These are phyloP conservation scores for Lachnellula cervina DNA, from an alignment of 2,329 filamentous ascomycete species.

Conservation along the genomic window DNA sequence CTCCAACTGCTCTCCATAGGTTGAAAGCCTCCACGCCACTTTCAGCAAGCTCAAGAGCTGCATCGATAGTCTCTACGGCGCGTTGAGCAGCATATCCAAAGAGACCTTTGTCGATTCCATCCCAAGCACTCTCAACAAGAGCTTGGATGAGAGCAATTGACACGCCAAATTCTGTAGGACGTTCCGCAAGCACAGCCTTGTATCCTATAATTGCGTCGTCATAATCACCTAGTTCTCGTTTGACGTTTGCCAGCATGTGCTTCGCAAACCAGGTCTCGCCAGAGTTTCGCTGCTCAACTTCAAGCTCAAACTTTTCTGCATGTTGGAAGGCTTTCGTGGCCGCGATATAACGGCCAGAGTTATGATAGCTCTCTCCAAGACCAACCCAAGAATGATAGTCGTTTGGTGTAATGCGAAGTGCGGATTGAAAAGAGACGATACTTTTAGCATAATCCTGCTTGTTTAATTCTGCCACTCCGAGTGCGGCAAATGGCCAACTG, in stretches of 20 bases:
- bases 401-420: conserved; percentile 73
- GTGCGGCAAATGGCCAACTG: conserved; percentile 92
- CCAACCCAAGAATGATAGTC: conserved; percentile 97
- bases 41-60: conserved; percentile 58
- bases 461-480: conserved; percentile 92
- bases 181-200: conserved; percentile 61
- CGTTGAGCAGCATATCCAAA: conserved; percentile 78
- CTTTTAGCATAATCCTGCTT: conserved; percentile 86
- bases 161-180: conserved; percentile 76
- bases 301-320: conserved; percentile 69
- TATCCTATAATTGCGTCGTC: conserved; percentile 78
- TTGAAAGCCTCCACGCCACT: conserved; percentile 74
- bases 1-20: conserved; percentile 87
- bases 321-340: conserved; percentile 86
- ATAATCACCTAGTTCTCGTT: conserved; percentile 85
- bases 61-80: conserved; percentile 62
- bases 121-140: conserved; percentile 74
- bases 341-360: conserved; percentile 88
- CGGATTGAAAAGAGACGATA: conserved; percentile 87
- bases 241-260: conserved; percentile 95
- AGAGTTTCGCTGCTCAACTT: conserved; percentile 46
- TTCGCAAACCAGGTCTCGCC: conserved; percentile 89
- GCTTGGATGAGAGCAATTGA: conserved; percentile 84
- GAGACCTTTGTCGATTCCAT: conserved; percentile 73
- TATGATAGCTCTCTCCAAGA: conserved; percentile 94